Evolutionary conservation across 495 filamentous ascomycete species (phyloP).

Genomic region (Ramalina intermedia): DNA sequence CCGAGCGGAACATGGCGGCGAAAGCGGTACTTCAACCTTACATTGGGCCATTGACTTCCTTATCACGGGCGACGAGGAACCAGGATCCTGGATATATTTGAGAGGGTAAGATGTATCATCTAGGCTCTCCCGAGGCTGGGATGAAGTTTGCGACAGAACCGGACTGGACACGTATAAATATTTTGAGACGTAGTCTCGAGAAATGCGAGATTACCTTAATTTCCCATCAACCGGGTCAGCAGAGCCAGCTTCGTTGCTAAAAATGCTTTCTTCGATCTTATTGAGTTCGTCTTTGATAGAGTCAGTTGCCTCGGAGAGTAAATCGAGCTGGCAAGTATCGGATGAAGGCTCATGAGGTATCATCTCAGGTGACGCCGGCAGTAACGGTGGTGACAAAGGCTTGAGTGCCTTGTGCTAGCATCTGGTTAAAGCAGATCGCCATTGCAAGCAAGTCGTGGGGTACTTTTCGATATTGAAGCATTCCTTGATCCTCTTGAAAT

Average conservation of each 20-base stretch:
- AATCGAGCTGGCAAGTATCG: conserved; percentile 32
- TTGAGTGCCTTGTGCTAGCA: conserved; percentile 22
- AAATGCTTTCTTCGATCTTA: conserved; percentile 29
- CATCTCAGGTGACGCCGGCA: conserved; percentile 27
- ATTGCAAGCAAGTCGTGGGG: background rate
- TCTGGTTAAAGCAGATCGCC: conserved; percentile 2
- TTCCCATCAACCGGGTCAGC: conserved; percentile 4
- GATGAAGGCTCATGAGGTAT: conserved; percentile 34
- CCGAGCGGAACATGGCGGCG: conserved; percentile 14
- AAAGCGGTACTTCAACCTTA: conserved; percentile 24
- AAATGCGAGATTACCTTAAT: background rate
- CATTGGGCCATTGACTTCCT: conserved; percentile 20
- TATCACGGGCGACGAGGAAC: conserved; percentile 11
- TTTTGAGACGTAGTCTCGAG: background rate
- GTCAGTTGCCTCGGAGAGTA: conserved; percentile 35
- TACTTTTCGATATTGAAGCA: conserved; percentile 23
- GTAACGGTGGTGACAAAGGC: conserved; percentile 44
- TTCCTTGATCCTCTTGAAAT: conserved; percentile 17
- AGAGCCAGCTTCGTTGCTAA: conserved; percentile 18
- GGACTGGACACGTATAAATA: conserved; percentile 8
- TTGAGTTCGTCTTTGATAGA: conserved; percentile 31
- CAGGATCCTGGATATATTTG: conserved; percentile 9
- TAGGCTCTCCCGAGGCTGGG: conserved; percentile 9
- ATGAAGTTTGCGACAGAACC: conserved; percentile 15
- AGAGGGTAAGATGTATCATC: conserved; percentile 14